phyloP scores from a whole-genome alignment of 1,139 yeast species.

The Pichia kudriavzevii region DNA sequence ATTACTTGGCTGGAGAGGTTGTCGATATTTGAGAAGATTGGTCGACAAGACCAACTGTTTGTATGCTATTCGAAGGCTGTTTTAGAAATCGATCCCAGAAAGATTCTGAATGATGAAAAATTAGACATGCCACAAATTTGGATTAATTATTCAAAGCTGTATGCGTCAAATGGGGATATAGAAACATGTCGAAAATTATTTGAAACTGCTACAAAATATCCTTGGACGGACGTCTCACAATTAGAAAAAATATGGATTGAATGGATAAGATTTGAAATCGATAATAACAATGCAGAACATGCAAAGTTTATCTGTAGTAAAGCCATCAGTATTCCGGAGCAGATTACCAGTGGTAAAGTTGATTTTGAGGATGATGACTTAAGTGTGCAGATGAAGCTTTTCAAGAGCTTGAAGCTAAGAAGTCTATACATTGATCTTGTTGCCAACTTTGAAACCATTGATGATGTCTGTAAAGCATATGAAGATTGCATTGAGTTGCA shows the following conservation, averaged over 20 bases:
- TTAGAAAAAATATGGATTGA: constrained; percentile 58
- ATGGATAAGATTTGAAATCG: constrained; percentile 65
- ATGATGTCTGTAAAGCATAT: constrained; percentile 42
- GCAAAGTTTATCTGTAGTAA: constrained; percentile 48
- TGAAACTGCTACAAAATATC: constrained; percentile 62
- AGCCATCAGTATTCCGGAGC: constrained; percentile 42
- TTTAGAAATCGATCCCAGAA: constrained; percentile 56
- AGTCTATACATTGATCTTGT: constrained; percentile 63
- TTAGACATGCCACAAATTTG: constrained; percentile 47
- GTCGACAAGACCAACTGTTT: too few relatives aligned
- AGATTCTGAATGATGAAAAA: constrained; percentile 32
- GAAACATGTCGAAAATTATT: constrained; percentile 33
- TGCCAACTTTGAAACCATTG: constrained; percentile 50
- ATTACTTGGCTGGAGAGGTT: constrained; percentile 64
- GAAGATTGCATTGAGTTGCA: constrained; percentile 53
- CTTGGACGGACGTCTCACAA: constrained; percentile 56
- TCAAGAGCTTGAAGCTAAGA: constrained; percentile 61
- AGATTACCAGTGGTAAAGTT: constrained; percentile 20
- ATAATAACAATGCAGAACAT: constrained; percentile 41
- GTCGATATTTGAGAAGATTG: constrained; percentile 35
- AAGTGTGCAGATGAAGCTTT: constrained; percentile 46
- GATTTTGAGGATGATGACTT: constrained; percentile 37
- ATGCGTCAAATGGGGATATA: constrained; percentile 36
- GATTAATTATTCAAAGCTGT: constrained; percentile 60
- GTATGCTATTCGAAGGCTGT: constrained; percentile 62